phyloP scores from a whole-genome alignment of 2,329 filamentous ascomycete species.

The Exophiala sp. region DNA sequence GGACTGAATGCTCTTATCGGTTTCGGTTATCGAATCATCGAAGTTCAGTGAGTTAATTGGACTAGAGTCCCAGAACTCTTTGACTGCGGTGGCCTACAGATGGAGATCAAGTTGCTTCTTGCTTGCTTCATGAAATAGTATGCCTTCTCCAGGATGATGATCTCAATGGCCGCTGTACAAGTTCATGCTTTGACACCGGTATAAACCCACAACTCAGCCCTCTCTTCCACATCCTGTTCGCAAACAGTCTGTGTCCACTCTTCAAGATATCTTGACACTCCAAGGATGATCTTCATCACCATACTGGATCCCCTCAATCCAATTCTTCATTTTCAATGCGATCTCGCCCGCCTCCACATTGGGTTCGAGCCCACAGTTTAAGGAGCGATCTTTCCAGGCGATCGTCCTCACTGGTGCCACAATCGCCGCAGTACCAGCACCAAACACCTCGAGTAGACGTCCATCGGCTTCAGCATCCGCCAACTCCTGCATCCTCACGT shows the following conservation, averaged over 20 bases:
- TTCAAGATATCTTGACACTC: slow-evolving; percentile 51
- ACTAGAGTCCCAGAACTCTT: too few species aligned
- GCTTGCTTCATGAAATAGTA: too few species aligned
- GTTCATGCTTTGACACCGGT: too few species aligned
- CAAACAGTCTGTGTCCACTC: neutral
- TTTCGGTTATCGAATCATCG: too few species aligned
- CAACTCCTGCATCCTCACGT: slow-evolving; percentile 86
- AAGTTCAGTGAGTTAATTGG: too few species aligned
- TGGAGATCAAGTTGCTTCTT: too few species aligned
- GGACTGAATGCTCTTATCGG: too few species aligned
- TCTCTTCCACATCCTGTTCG: too few species aligned
- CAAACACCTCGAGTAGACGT: slow-evolving; percentile 87
- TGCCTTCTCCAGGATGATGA: too few species aligned
- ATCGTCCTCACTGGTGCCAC: slow-evolving; percentile 88
- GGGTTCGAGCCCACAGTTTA: slow-evolving; percentile 78
- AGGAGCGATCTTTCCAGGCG: slow-evolving; percentile 76
- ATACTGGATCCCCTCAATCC: slow-evolving; percentile 95
- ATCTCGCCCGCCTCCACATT: slow-evolving; percentile 84
- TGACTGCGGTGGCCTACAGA: too few species aligned
- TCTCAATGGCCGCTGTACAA: too few species aligned
- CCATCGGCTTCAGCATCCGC: slow-evolving; percentile 78
- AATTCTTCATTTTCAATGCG: slow-evolving; percentile 83
- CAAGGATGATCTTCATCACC: slow-evolving; percentile 88
- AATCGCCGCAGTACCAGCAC: slow-evolving; percentile 87
- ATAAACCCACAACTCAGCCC: too few species aligned